Base-by-base conservation (phyloP, 2,329 filamentous ascomycete species). In the Microsporum ferrugineum region DNA sequence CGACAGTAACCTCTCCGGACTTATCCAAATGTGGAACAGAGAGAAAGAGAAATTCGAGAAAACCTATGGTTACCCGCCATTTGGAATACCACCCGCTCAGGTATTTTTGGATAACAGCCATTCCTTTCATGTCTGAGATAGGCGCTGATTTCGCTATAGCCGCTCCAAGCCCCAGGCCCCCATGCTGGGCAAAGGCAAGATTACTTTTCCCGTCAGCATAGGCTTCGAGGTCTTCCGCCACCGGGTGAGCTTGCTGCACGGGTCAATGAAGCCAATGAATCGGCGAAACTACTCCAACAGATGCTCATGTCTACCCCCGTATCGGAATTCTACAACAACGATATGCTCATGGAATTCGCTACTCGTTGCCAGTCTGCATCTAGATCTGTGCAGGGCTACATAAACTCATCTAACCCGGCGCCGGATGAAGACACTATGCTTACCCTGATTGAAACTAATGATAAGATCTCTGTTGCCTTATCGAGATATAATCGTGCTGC, bases 361-460 rank as follows among this genome's bases (percentile, higher is more conserved):
- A 87, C 94, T 67, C 86, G 94, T 29, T 97, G 92, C 71, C 84
- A 87, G 65, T 83, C 84, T 60, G 92, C 92, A 3, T 87, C 88
- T 59, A 82, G 86, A 60, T 89, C 88, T 70, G 85, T 97, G 67
- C 91, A 96, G 69, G 80, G 80, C 36, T 97, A 95, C 75, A 96
- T 97, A 79, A 80, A 85, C 47, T 84, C 86, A 55, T 85, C 88
- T 61, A 83, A 89, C 70, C 91, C 92, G 0, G 72, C 83, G 0
- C 91, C 92, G 0, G 94, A 97, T 72, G 92, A 96, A 69, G 88
- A 96, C 66, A 97, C 92, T 0, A 90, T 97, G 82, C 85, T 94
- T 71, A 91, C 85, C 12, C 78, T 99, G 64, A 96, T 99, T 69
- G 91, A 96, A 73, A 94, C 90, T 12, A 96, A 95, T 71, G 94